Conservation (phyloP, 352 stramenopile species). For the Halophytophthora batemanensis region DNA sequence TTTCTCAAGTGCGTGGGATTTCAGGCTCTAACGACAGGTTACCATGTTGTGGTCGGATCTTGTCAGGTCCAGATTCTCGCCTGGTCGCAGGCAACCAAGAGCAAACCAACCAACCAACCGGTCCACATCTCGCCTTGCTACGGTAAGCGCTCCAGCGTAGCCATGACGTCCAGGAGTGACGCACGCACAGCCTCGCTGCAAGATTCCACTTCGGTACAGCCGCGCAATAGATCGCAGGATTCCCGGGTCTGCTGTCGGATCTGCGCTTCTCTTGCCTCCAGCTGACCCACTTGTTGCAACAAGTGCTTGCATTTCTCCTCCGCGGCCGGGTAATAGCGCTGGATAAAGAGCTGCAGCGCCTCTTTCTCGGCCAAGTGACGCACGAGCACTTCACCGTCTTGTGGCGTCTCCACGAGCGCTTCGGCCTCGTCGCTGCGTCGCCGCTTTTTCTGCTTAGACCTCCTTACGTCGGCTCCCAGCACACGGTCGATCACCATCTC, state of each 20-base stretch:
- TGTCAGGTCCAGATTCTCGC: too few species aligned
- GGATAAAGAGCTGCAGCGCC: constrained; percentile 43
- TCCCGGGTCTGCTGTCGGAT: constrained; percentile 27
- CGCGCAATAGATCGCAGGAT: constrained; percentile 24
- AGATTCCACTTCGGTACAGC: constrained; percentile 29
- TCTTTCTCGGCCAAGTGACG: constrained; percentile 40
- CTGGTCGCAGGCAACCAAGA: too few species aligned
- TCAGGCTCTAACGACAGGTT: too few species aligned
- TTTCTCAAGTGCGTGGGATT: too few species aligned
- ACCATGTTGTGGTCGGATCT: too few species aligned
- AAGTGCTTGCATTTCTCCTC: constrained; percentile 49
- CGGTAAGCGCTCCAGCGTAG: constrained; percentile 9
- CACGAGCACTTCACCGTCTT: constrained; percentile 8
- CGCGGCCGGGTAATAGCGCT: constrained; percentile 36
- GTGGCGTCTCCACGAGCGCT: neutral
- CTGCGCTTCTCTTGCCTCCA: constrained; percentile 26
- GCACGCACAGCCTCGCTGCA: constrained; percentile 30
- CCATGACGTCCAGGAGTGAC: constrained; percentile 33
- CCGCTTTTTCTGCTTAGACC: neutral
- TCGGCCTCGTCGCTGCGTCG: constrained; percentile 6
- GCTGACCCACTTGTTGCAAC: constrained; percentile 22
- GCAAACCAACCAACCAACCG: too few species aligned
- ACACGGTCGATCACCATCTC: constrained; percentile 12
- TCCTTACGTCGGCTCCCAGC: constrained; percentile 9
- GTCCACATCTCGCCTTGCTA: too few species aligned